Base-by-base conservation (phyloP, 2,329 filamentous ascomycete genomes). In the Aspergillaceae sp. region DNA sequence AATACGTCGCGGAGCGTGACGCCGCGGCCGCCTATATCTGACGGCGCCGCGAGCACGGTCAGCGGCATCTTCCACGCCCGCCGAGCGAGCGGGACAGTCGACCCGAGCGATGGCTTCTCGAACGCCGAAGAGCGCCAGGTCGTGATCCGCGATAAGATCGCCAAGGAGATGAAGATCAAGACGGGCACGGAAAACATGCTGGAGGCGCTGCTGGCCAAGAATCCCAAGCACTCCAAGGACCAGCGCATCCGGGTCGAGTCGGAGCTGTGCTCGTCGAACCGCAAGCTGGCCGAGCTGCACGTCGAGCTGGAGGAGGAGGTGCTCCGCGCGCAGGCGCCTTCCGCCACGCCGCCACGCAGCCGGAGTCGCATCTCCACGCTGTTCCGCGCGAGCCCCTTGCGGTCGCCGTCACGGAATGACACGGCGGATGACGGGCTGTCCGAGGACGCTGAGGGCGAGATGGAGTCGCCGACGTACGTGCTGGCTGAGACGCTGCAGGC, bases 131-230 rank as follows among this genome's bases (percentile, higher is more conserved):
- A 88, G 66, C 78, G 82, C 36, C 81, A 95, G 58, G 78, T 82
- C 26, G 75, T 80, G 43, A 77, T 96, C 51, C 83, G 85, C 59
- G 90, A 96, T 57, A 80, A 84, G 60, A 84, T 98, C 53, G 91
- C 89, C 56, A 91, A 94, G 60, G 94, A 98, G 71, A 83, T 90
- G 71, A 97, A 97, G 74, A 97, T 98, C 64, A 96, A 94, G 68
- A 86, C 91, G 59, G 92, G 92, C 19, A 96, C 91, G 48, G 92
- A 98, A 73, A 98, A 98, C 64, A 83, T 98, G 79, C 75, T 98
- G 35, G 92, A 98, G 71, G 92, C 92, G 8, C 72, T 98, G 54
- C 88, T 96, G 65, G 79, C 83, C 40, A 98, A 98, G 69, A 96
- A 94, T 66, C 85, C 87, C 40, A 98, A 97, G 70, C 91, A 97